Conservation (phyloP, 1,139 yeast species). For the Casaregolazyma suthepensis region DNA sequence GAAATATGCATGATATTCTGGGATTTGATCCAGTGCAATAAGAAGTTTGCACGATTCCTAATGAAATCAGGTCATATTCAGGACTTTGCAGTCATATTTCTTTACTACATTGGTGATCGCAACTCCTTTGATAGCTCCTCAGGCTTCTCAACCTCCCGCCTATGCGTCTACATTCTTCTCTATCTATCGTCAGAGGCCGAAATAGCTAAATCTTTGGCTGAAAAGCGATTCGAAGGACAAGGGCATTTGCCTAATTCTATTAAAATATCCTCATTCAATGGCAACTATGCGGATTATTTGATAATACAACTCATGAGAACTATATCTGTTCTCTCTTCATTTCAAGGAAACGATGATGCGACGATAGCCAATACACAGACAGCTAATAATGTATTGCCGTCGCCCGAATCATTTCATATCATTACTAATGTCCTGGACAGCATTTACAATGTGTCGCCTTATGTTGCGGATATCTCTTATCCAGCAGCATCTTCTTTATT, state of each 20-base stretch:
- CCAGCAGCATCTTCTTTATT: slow-evolving; percentile 51
- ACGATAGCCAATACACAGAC: neutral
- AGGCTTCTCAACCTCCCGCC: slow-evolving; percentile 43
- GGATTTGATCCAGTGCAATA: slow-evolving; percentile 73
- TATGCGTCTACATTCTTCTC: slow-evolving; percentile 55
- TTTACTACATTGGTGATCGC: slow-evolving; percentile 53
- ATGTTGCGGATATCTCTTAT: slow-evolving; percentile 41
- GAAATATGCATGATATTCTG: slow-evolving; percentile 62
- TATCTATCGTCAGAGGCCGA: slow-evolving; percentile 50
- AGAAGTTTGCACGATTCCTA: slow-evolving; percentile 39
- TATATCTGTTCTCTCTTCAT: slow-evolving; percentile 16
- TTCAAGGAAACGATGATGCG: neutral
- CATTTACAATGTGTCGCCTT: slow-evolving; percentile 32
- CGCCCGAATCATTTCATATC: slow-evolving; percentile 10
- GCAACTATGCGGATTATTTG: slow-evolving; percentile 32
- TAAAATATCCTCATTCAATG: slow-evolving; percentile 26
- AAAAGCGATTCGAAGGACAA: slow-evolving; percentile 27
- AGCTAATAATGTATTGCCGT: neutral
- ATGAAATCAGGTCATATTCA: slow-evolving; percentile 43
- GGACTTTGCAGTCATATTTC: slow-evolving; percentile 49
- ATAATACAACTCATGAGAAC: slow-evolving; percentile 25
- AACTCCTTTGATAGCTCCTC: slow-evolving; percentile 36
- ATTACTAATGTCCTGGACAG: slow-evolving; percentile 30
- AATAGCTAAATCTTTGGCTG: slow-evolving; percentile 25
- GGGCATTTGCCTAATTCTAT: slow-evolving; percentile 26